Conservation (phyloP, 2,329 filamentous ascomycete genomes). For the Aurifilum marmelostoma region DNA sequence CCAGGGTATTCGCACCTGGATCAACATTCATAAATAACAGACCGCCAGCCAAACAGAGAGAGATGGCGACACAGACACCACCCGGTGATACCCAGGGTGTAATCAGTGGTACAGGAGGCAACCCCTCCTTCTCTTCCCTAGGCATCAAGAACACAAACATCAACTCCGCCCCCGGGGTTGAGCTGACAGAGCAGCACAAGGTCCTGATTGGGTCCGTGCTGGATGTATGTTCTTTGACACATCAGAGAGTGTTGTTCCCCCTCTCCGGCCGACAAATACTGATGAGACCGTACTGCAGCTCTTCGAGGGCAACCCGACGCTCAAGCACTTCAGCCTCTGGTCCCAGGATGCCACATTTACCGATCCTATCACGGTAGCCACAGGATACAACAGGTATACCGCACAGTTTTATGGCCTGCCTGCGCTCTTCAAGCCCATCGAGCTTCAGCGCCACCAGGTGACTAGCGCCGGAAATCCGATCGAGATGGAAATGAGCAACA, state of each 20-base stretch:
- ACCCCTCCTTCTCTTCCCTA: constrained; percentile 36
- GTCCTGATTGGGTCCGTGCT: constrained; percentile 61
- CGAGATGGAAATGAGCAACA: constrained; percentile 49
- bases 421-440: constrained; percentile 60
- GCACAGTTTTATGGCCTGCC: constrained; percentile 62
- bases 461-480: constrained; percentile 62
- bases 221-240: constrained; percentile 44
- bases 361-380: constrained; percentile 61
- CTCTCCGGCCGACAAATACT: neutral
- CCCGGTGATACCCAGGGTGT: constrained; percentile 21
- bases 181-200: constrained; percentile 53
- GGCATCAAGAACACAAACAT: constrained; percentile 59
- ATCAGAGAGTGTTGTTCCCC: neutral
- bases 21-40: neutral
- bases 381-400: constrained; percentile 54
- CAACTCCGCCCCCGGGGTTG: constrained; percentile 53
- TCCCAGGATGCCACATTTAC: constrained; percentile 59
- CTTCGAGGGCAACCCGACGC: constrained; percentile 62
- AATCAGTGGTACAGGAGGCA: neutral
- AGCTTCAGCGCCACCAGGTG: constrained; percentile 57
- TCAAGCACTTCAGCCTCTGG: constrained; percentile 64
- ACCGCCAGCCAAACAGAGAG: constrained; percentile 10
- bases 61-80: constrained; percentile 37
- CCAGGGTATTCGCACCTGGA: neutral
- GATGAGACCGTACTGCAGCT: constrained; percentile 42